Evolutionary conservation across 148 eudicot species (phyloP).

Genomic region (Vaccinium darrowii): DNA sequence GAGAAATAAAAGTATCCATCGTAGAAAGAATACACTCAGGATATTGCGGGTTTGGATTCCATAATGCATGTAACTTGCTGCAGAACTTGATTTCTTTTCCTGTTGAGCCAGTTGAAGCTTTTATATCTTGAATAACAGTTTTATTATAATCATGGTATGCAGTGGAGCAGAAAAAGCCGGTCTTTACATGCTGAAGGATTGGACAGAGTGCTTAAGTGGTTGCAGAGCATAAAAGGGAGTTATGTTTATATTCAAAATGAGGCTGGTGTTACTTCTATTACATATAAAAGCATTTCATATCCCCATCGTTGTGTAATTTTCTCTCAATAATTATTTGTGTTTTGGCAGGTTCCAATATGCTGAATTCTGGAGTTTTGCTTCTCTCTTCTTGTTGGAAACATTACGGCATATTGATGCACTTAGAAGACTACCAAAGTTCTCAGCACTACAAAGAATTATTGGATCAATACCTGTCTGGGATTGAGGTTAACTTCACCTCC

Average conservation of each 20-base stretch:
- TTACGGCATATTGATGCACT: constrained; percentile 58
- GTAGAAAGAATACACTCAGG: not conserved
- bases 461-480: constrained; percentile 73
- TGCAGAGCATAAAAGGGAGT: constrained; percentile 41
- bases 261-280: constrained; percentile 42
- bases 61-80: not conserved
- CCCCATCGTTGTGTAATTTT: not conserved
- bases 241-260: constrained; percentile 32
- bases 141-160: not conserved
- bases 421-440: constrained; percentile 48
- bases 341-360: constrained; percentile 42
- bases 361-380: constrained; percentile 50
- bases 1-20: not conserved
- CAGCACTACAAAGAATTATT: constrained; percentile 42
- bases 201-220: constrained; percentile 61
- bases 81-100: not conserved
- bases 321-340: not conserved
- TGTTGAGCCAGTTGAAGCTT: not conserved
- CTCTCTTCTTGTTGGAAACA: constrained; percentile 90
- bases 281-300: constrained; percentile 10
- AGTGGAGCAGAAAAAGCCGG: constrained; percentile 87
- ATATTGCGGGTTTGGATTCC: not conserved
- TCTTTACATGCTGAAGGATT: constrained; percentile 67
- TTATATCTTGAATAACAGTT: not conserved
- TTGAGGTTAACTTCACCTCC: constrained; percentile 44